Percentiles rank a stretch among this genome's conserved stretches.
Evolutionary conservation across 2,329 filamentous ascomycete species (phyloP).

Genomic region (Cladosporium colombiae): DNA sequence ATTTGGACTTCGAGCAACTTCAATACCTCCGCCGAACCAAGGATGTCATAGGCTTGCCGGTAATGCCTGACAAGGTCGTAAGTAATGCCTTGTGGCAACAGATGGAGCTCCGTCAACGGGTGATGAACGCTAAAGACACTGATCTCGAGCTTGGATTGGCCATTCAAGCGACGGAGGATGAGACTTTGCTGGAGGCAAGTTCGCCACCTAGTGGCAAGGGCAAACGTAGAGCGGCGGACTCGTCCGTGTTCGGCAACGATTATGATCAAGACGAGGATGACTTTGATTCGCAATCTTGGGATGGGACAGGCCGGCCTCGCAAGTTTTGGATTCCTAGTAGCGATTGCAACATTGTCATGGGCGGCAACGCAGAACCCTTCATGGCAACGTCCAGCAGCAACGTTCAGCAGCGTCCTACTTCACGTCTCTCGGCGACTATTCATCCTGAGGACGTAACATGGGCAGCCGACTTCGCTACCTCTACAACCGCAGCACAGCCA

Average conservation of each 20-base stretch:
- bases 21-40: constrained; percentile 55
- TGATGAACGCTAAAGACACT: constrained; percentile 54
- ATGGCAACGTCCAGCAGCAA: constrained; percentile 47
- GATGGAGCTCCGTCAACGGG: constrained; percentile 57
- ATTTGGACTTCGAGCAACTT: constrained; percentile 60
- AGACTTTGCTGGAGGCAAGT: constrained; percentile 21
- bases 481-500: constrained; percentile 42
- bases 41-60: constrained; percentile 56
- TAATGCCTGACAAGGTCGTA: constrained; percentile 57
- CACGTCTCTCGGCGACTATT: constrained; percentile 52
- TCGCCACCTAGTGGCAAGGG: constrained; percentile 41
- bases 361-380: constrained; percentile 55
- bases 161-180: constrained; percentile 42
- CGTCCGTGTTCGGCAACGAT: constrained; percentile 20
- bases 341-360: constrained; percentile 59
- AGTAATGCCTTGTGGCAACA: constrained; percentile 60
- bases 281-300: constrained; percentile 53
- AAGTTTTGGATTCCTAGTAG: constrained; percentile 60
- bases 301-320: constrained; percentile 54
- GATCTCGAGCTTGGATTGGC: constrained; percentile 57
- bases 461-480: constrained; percentile 56
- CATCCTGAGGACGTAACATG: constrained; percentile 58
- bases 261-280: constrained; percentile 31
- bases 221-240: constrained; percentile 42
- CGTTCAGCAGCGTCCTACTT: constrained; percentile 47